phyloP scores from a whole-genome alignment of 1,284 basidiomycete genomes.

The Somion occarium region DNA sequence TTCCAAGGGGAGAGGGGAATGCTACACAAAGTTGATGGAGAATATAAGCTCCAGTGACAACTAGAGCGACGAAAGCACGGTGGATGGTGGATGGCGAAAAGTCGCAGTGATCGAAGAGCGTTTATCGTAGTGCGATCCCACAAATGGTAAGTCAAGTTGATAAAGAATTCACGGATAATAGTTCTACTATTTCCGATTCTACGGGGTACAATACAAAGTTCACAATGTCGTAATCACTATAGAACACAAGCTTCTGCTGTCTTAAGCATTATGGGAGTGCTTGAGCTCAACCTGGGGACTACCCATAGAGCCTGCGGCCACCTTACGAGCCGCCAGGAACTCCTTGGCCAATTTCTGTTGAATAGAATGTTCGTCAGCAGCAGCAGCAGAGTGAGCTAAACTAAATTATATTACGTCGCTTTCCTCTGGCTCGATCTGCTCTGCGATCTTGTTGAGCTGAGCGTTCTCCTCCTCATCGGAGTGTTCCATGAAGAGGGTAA shows the following conservation, averaged over 20 bases:
- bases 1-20: conserved; percentile 1
- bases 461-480: conserved; percentile 6
- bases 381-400: neutral
- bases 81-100: neutral
- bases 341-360: conserved; percentile 5
- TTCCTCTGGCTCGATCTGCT: conserved; percentile 4
- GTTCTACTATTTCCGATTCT: too few species aligned
- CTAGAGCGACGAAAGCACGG: neutral
- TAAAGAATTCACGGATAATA: too few species aligned
- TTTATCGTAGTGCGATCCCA: neutral
- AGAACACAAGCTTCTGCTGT: too few species aligned
- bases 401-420: conserved; percentile 13
- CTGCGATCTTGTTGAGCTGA: conserved; percentile 4
- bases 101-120: neutral
- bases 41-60: neutral
- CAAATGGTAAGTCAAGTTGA: neutral
- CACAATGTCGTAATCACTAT: too few species aligned
- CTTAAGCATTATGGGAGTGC: conserved; percentile 12
- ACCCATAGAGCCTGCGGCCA: conserved; percentile 12
- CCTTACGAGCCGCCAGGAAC: conserved; percentile 4
- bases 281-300: conserved; percentile 15
- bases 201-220: too few species aligned
- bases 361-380: neutral
- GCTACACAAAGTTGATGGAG: neutral
- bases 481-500: conserved; percentile 7